Evolutionary conservation across 106 monocot species (phyloP).

Genomic region (Cymbidium sinense): DNA sequence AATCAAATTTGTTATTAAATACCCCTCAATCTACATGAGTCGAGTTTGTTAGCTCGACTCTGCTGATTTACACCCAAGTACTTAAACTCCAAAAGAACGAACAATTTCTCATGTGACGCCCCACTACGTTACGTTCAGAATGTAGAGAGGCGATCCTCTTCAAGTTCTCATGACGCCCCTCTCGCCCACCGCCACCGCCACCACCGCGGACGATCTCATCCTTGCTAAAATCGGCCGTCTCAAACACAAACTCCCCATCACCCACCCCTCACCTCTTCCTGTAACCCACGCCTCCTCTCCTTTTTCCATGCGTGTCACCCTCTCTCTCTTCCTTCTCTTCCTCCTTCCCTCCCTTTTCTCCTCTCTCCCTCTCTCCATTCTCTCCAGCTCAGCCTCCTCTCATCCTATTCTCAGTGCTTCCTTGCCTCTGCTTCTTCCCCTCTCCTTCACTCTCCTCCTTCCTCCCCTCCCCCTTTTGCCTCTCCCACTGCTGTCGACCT

Average conservation of each 20-base stretch:
- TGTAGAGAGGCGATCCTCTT: background rate
- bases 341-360: slow-evolving; percentile 13
- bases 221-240: slow-evolving; percentile 43
- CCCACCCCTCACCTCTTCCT: slow-evolving; percentile 22
- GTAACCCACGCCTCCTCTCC: slow-evolving; percentile 30
- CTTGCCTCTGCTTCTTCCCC: slow-evolving; percentile 2
- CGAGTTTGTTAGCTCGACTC: too few species aligned
- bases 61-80: too few species aligned
- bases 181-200: background rate
- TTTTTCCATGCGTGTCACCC: slow-evolving; percentile 16
- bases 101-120: too few species aligned
- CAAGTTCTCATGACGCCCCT: background rate
- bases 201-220: background rate
- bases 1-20: too few species aligned
- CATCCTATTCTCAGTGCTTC: background rate
- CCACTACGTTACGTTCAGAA: too few species aligned
- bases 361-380: slow-evolving; percentile 18
- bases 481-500: slow-evolving; percentile 39
- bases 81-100: too few species aligned
- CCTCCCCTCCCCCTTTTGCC: slow-evolving; percentile 17
- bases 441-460: slow-evolving; percentile 10
- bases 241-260: slow-evolving; percentile 14
- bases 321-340: slow-evolving; percentile 27
- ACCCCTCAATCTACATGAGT: too few species aligned
- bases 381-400: slow-evolving; percentile 12